phyloP scores from a whole-genome alignment of 202 grass and related monocot species.

The Brachypodium distachyon region DNA sequence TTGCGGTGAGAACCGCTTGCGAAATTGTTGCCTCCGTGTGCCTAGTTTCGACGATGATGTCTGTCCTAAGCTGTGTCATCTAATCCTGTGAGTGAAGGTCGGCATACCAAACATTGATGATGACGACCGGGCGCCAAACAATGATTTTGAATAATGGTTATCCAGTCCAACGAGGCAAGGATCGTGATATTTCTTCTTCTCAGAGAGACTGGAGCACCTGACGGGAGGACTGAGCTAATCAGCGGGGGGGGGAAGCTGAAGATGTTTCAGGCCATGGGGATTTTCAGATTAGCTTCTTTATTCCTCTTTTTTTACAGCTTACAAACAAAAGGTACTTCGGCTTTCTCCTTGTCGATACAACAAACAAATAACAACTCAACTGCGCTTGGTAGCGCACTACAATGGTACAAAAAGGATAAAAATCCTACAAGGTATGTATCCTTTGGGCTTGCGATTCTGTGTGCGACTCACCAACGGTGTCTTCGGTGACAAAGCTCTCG shows the following conservation, averaged over 20 bases:
- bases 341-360: background rate
- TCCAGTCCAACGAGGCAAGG: background rate
- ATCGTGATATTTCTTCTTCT: background rate
- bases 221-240: no score
- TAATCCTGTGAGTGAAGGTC: background rate
- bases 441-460: slow-evolving; percentile 9
- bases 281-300: slow-evolving; percentile 1
- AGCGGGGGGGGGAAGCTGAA: background rate
- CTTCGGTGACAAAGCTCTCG: slow-evolving; percentile 40
- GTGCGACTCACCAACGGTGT: background rate
- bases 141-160: background rate
- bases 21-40: background rate
- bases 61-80: background rate
- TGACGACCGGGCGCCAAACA: background rate
- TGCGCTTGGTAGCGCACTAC: background rate
- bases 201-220: background rate
- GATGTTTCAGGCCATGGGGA: background rate
- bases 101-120: background rate
- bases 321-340: background rate
- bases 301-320: slow-evolving; percentile 29
- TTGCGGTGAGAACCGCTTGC: no score
- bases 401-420: slow-evolving; percentile 8
- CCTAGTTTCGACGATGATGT: background rate
- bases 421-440: slow-evolving; percentile 33
- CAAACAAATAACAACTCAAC: slow-evolving; percentile 37